Base-by-base conservation (phyloP, 176 grass and related monocot genomes). In the Saccharum spontaneum region DNA sequence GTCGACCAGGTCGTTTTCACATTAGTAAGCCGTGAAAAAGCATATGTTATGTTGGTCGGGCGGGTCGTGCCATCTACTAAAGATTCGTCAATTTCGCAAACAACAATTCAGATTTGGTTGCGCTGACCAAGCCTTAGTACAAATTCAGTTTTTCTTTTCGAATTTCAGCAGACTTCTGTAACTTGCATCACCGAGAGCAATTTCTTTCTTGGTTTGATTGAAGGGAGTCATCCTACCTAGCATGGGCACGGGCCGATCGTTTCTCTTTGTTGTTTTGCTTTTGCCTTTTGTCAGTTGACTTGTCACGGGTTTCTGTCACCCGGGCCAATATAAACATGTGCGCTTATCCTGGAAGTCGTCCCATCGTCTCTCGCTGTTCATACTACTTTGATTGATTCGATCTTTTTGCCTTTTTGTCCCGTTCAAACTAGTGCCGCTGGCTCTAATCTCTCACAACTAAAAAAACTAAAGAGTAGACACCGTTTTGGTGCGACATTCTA, bases 261-360 rank as follows among this genome's bases (percentile, higher is more conserved):
- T 64, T 64, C 22, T 24, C 18, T 13, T 71, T 44, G 69, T 71
- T 24, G 22, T 0, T 5, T 7, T 22, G 67, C 15, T 26, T 77
- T 76, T 75, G 22, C 7, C 77, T 7, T 86, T 68, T 40, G 54
- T 13, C 44, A 11, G 68, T 12, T 77, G 46, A 60, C 79, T 24
- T 76, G 40, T 76, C 66, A 11, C 3, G 16, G 0, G 11, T 4
- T 11, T 3, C 38, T 12, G 18, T 38, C 15, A 14, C 3, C 6
- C 23, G 17, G 6, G 0, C 12, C 72, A 50, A 68, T 69, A 20
- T 31, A 69, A 67, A 18, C 87, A 76, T 63, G 63, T 89, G 87
- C 50, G 70, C 12, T 36, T 70, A 39, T 38, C 20, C 14, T 5
- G 28, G 10, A 44, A 24, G 28, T 60, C 61, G 10, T 26, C 11